These are phyloP conservation scores for Herpotrichia juniperi DNA, from an alignment of 2,329 filamentous ascomycete species.

Conservation along the genomic window DNA sequence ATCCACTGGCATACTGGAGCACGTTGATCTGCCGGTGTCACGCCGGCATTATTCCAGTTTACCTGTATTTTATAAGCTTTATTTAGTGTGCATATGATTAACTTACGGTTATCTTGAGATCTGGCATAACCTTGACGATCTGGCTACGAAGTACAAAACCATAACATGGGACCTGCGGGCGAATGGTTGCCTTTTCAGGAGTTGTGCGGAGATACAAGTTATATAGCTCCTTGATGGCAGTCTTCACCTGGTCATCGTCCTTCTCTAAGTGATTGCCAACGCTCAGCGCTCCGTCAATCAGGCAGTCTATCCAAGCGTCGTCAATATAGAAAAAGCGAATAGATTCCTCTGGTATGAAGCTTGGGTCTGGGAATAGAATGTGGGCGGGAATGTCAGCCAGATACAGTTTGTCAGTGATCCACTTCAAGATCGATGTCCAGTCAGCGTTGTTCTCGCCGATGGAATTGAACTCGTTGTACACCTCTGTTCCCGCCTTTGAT, in stretches of 20 bases:
- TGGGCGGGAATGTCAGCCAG: slow-evolving; percentile 49
- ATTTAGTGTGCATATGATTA: background rate
- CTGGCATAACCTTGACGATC: background rate
- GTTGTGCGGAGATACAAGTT: background rate
- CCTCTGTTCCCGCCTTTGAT: slow-evolving; percentile 2
- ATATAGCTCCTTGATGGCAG: background rate
- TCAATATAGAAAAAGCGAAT: slow-evolving; percentile 56
- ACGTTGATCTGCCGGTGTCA: background rate
- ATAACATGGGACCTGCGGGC: background rate
- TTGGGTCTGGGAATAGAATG: slow-evolving; percentile 49
- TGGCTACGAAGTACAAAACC: background rate
- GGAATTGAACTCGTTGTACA: slow-evolving; percentile 42
- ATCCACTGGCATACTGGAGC: background rate
- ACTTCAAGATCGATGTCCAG: slow-evolving; percentile 46
- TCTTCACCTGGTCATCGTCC: background rate
- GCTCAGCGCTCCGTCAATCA: slow-evolving; percentile 53
- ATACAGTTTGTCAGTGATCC: slow-evolving; percentile 42
- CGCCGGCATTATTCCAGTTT: background rate
- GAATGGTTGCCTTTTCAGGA: background rate
- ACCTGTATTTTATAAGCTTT: too few relatives aligned
- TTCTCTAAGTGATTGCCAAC: slow-evolving; percentile 22
- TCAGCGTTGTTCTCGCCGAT: slow-evolving; percentile 41
- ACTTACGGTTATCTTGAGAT: background rate
- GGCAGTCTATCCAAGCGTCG: slow-evolving; percentile 48
- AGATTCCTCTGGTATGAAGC: slow-evolving; percentile 43